These are phyloP conservation scores for Colletotrichum sp. DNA, from an alignment of 2,329 filamentous ascomycete genomes.

Conservation along the genomic window DNA sequence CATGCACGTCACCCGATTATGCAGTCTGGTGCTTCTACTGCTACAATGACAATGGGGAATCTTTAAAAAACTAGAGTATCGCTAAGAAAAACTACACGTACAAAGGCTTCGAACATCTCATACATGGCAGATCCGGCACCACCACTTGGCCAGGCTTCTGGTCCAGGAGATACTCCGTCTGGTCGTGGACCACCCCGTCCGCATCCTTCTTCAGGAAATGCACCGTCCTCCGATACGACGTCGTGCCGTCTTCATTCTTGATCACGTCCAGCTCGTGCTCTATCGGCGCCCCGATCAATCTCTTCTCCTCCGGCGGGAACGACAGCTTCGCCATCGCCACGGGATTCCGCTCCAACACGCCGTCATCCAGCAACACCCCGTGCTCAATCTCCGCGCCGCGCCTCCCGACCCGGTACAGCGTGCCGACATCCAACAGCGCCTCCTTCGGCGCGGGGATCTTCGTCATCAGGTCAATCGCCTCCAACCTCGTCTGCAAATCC, in stretches of 20 bases:
- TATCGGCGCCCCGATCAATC: background rate
- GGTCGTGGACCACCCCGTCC: background rate
- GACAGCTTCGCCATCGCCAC: background rate
- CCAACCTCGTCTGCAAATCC: conserved; percentile 38
- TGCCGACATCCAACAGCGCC: background rate
- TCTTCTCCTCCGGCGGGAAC: background rate
- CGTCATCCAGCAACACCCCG: conserved; percentile 5
- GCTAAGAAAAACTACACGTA: background rate
- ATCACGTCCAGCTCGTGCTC: conserved; percentile 3
- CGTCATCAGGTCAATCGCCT: conserved; percentile 36
- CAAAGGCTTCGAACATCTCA: conserved; percentile 5
- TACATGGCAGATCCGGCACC: background rate
- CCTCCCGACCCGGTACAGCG: conserved; percentile 1
- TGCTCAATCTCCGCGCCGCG: conserved; percentile 14
- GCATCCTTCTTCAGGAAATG: background rate
- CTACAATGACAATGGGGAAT: background rate
- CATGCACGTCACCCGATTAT: background rate
- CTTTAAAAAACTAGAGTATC: background rate
- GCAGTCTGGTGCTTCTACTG: background rate
- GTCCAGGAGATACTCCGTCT: conserved; percentile 8
- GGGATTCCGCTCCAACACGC: background rate
- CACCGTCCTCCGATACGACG: conserved; percentile 1
- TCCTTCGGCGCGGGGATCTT: conserved; percentile 26
- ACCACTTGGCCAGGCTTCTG: background rate
- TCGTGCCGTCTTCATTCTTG: background rate